Percentiles rank a stretch among this genome's conserved stretches.
phyloP scores from a whole-genome alignment of 2,329 filamentous ascomycete species.

The Alternaria ethzedia region DNA sequence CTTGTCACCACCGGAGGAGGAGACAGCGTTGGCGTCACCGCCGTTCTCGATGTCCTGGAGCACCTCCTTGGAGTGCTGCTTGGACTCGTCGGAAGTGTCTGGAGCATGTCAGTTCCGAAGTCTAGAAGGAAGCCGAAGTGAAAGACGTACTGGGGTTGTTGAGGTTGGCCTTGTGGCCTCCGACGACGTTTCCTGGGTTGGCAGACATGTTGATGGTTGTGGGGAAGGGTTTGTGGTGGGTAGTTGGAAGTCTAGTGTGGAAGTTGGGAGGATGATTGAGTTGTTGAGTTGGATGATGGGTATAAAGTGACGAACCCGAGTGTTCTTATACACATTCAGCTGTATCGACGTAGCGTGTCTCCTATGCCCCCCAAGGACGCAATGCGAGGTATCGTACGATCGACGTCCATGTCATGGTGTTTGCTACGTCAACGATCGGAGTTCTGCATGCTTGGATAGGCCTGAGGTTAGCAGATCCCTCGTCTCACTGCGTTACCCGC shows the following conservation, averaged over 20 bases:
- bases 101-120: not conserved
- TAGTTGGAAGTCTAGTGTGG: not conserved
- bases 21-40: conserved; percentile 40
- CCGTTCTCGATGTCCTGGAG: conserved; percentile 60
- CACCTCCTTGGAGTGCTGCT: conserved; percentile 61
- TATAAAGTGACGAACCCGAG: not conserved
- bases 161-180: conserved; percentile 66
- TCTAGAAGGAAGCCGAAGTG: no score
- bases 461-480: not conserved
- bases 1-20: conserved; percentile 48
- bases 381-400: conserved; percentile 3
- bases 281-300: not conserved
- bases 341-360: not conserved
- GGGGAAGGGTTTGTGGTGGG: not conserved
- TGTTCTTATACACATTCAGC: conserved; percentile 4
- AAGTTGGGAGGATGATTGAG: not conserved
- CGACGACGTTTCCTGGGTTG: conserved; percentile 59
- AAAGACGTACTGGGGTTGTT: conserved; percentile 57
- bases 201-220: conserved; percentile 48
- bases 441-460: not conserved
- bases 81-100: conserved; percentile 61
- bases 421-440: conserved; percentile 17
- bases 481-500: not conserved
- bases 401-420: not conserved
- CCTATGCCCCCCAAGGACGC: not conserved